Evolutionary conservation across 768 basidiomycete species (phyloP).

Genomic region (Boletus coccyginus): DNA sequence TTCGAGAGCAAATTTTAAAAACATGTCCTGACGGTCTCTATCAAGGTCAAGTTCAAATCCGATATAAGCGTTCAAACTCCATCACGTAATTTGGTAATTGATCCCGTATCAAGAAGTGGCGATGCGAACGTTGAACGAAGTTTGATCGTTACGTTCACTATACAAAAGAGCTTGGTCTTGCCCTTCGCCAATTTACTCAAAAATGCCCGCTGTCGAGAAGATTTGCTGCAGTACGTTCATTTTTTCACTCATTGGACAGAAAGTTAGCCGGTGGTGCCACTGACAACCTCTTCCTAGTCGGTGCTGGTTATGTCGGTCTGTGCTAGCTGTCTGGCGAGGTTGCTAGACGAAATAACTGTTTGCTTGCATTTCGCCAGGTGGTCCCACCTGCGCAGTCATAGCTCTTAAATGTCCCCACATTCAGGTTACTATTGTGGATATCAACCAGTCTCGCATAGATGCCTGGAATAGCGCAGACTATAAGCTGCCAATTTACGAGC

Average conservation of each 20-base stretch:
- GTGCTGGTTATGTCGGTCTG: slow-evolving; percentile 92
- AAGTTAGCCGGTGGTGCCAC: neutral
- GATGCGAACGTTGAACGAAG: too few relatives aligned
- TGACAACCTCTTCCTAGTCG: slow-evolving; percentile 46
- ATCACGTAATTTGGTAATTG: neutral
- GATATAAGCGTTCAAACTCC: too few relatives aligned
- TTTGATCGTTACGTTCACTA: neutral
- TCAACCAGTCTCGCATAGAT: slow-evolving; percentile 91
- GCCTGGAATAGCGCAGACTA: slow-evolving; percentile 94
- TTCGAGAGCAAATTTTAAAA: neutral
- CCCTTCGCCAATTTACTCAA: neutral
- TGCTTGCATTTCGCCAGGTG: slow-evolving; percentile 50
- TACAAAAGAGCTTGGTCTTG: neutral
- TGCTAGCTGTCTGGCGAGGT: slow-evolving; percentile 2
- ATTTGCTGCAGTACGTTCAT: slow-evolving; percentile 82
- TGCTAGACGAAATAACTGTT: slow-evolving; percentile 7
- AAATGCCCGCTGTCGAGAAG: slow-evolving; percentile 59
- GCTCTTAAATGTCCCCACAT: slow-evolving; percentile 92
- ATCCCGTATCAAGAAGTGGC: neutral
- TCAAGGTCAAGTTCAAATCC: neutral
- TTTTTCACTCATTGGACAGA: neutral
- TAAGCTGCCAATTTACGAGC: slow-evolving; percentile 94
- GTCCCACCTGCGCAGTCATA: slow-evolving; percentile 94
- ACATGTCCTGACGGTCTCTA: neutral
- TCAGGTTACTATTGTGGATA: slow-evolving; percentile 94